Base-by-base conservation (phyloP, 2,329 filamentous ascomycete genomes). In the Penicillium sp. region DNA sequence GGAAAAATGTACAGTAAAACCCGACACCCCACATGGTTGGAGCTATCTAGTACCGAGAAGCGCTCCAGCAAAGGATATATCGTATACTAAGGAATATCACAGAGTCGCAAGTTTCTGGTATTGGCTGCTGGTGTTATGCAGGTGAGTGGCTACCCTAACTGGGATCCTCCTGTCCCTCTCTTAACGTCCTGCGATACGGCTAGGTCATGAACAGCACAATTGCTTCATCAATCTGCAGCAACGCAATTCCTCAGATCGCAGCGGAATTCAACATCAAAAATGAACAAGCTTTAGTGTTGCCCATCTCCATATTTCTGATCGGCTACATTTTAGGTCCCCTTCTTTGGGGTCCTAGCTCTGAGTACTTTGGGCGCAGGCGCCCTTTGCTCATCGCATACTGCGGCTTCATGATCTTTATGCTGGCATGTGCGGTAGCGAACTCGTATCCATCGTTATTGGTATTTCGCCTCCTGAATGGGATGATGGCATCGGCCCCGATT, bases 381-480 rank as follows among this genome's bases (percentile, higher is more conserved):
- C 72, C 78, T 4, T 61, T 86, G 60, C 70, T 85, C 0, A 71
- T 69, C 2, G 79, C 82, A 0, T 85, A 85, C 59, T n/a, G 70
- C 12, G 60, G 72, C 1, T 79, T 75, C 53, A 76, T 68, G 48
- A 58, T 73, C 3, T 79, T 75, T 62, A 78, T 72, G 15, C 65
- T 78, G 51, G 77, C 69, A 2, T 79, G 75, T 50, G 78, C 78
- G 0, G 54, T 81, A 8, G 72, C 75, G 0, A 70, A 74, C 1
- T 77, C 67, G 7, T 81, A 73, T 68, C 58, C 69, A 0, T 69
- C 72, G 2, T 59, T 79, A 18, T 59, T 78, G 18, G 64, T 78
- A 3, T 79, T 82, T 50, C 70, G 79, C n/a, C 67, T 81, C 6
- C 43, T 81, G 2, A 68, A 70, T 23, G 78, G 80, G 0, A 71